A percentile compares a stretch with the other conserved stretches of the same genome.
Conservation (phyloP, 2,329 filamentous ascomycete genomes). For the Penicillium sp. region DNA sequence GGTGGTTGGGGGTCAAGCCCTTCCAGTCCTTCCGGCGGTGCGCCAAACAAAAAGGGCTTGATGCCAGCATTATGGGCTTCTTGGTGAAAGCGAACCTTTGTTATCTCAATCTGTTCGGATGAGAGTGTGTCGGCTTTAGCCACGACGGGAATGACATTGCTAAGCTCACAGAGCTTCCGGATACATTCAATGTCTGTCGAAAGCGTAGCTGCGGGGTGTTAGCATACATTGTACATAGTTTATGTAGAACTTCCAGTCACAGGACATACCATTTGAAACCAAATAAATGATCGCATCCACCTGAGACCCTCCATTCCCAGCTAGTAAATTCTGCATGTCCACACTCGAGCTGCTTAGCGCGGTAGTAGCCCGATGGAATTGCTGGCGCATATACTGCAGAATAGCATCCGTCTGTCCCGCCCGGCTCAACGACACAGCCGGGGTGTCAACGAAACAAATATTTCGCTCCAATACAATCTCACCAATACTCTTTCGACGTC, state of each 20-base stretch:
- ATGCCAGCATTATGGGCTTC: slow-evolving; percentile 54
- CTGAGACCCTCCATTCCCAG: slow-evolving; percentile 79
- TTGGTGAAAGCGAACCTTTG: slow-evolving; percentile 59
- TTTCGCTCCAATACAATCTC: slow-evolving; percentile 87
- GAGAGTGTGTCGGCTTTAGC: slow-evolving; percentile 74
- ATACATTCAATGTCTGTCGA: slow-evolving; percentile 73
- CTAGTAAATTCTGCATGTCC: slow-evolving; percentile 77
- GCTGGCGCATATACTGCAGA: slow-evolving; percentile 73
- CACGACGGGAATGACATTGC: slow-evolving; percentile 84
- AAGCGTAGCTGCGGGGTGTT: slow-evolving; percentile 55
- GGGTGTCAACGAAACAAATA: slow-evolving; percentile 89
- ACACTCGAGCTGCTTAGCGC: slow-evolving; percentile 67
- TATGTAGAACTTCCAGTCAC: background rate
- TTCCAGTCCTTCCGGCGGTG: slow-evolving; percentile 28
- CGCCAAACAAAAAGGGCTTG: slow-evolving; percentile 69
- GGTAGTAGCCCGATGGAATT: slow-evolving; percentile 66
- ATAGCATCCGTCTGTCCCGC: slow-evolving; percentile 62
- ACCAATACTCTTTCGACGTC: slow-evolving; percentile 70
- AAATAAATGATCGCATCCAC: slow-evolving; percentile 88
- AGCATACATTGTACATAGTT: background rate
- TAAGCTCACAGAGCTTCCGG: slow-evolving; percentile 69
- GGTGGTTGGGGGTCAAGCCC: slow-evolving; percentile 49
- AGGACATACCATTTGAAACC: slow-evolving; percentile 67
- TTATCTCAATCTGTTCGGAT: slow-evolving; percentile 57
- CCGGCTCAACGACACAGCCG: slow-evolving; percentile 59